Conservation (phyloP, 306 rosid species). For the Vigna mungo region DNA sequence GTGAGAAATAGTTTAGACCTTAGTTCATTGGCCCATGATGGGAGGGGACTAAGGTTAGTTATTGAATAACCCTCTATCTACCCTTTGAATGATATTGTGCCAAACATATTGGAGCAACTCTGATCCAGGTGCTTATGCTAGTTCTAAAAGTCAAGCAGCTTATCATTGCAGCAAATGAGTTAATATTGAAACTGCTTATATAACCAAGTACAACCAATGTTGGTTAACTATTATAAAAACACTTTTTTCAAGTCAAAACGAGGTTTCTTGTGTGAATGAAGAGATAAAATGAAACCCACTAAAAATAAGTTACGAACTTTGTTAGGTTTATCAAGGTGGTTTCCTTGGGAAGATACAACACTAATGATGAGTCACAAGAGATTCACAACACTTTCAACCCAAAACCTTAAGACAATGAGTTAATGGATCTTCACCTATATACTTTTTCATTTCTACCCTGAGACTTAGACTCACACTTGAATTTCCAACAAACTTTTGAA, state of each 20-base stretch:
- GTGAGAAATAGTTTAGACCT: background rate
- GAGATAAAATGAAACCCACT: background rate
- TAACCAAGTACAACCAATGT: background rate
- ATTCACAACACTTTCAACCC: no score
- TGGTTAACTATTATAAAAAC: background rate
- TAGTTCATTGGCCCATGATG: background rate
- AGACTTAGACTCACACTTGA: fast-evolving
- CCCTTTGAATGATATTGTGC: background rate
- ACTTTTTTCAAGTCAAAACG: background rate
- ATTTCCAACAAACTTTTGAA: background rate
- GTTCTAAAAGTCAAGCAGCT: background rate
- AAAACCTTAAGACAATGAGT: no score
- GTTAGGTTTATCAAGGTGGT: no score
- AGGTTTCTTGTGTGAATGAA: background rate
- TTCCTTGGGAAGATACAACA: no score
- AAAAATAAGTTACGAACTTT: background rate
- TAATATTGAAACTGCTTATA: background rate
- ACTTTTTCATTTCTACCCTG: no score
- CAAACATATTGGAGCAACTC: background rate
- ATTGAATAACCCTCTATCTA: constrained; percentile 28
- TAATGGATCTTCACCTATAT: no score
- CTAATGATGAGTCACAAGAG: no score
- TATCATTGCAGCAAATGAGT: background rate
- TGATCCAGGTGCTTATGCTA: background rate
- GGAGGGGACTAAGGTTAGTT: background rate